Evolutionary conservation across 139 green algal species (phyloP).

Genomic region (Coelastrella sp.): DNA sequence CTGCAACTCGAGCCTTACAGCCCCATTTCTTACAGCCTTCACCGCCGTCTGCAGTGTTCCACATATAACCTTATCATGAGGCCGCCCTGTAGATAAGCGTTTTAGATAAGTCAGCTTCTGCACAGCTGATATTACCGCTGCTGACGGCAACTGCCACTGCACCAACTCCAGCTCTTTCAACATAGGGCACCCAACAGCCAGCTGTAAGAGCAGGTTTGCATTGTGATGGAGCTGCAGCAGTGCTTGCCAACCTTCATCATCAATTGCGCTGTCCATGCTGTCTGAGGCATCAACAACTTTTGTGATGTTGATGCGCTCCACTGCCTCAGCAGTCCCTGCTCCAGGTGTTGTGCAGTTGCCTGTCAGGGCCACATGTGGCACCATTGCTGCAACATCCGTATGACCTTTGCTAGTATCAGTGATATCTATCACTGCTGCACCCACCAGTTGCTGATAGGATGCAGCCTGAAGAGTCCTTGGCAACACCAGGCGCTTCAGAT

Average conservation of each 20-base stretch:
- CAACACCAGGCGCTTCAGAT: conserved; percentile 16
- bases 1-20: conserved; percentile 18
- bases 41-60: background rate
- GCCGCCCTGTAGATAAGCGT: background rate
- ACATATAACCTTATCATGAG: no score
- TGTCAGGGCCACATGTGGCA: no score
- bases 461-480: background rate
- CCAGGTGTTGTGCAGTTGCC: no score
- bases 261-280: no score
- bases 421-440: no score
- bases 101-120: background rate
- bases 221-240: conserved; percentile 16
- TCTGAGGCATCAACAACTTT: no score
- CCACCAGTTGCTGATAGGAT: no score
- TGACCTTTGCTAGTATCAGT: no score
- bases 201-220: background rate
- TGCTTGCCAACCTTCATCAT: no score
- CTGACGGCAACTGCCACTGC: conserved; percentile 25
- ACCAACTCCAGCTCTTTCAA: conserved; percentile 23
- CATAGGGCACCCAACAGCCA: background rate
- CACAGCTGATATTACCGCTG: background rate
- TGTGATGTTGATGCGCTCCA: background rate
- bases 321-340: background rate
- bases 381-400: no score
- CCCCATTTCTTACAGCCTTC: background rate